Base-by-base conservation (phyloP, 768 basidiomycete species). In the Lactifluus volemus region DNA sequence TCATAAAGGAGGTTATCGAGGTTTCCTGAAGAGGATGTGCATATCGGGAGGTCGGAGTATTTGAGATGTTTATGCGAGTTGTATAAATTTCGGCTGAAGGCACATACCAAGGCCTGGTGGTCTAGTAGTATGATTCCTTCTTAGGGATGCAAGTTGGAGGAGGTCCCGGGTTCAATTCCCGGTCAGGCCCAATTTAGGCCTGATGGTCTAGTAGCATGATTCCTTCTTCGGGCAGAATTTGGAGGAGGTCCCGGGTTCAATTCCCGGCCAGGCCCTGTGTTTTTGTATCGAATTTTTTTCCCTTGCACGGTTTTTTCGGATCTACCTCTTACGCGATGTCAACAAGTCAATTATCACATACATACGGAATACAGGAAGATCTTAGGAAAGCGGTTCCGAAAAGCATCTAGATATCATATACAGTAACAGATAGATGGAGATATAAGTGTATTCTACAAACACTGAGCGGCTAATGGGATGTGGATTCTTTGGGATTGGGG, bases 101-200 rank as follows among this genome's bases (percentile, higher is more conserved):
- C 21, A 17, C 1, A 1, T 42, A 0, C 1, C 4, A 49, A 53
- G 61, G 61, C 61, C 61, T 63, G 61, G 61, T 63, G 61, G 61
- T 63, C 61, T 63, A 63, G 61, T 63, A 58, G 61, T 63, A 63
- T 63, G 61, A 63, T 63, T 63, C 61, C 61, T 63, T 63, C 61
- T 63, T 63, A 63, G 61, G 61, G 61, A 53, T 63, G 61, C 61
- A 63, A 63, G 61, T 58, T 85, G 81, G 84, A 85, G 85, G 85
- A 87, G 86, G 86, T 86, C 84, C 84, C 81, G 84, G 85, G 86
- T 87, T 88, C 85, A 86, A 87, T 86, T 86, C 85, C 84, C 84
- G 81, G 84, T 80, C 78, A 84, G 84, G 85, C 83, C 84, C 79
- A 41, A 21, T 9, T 62, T 53, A 58, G 61, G 61, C 61, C 56